These are phyloP conservation scores for Lachancea mirantina DNA, from an alignment of 805 yeast species.

Conservation along the genomic window DNA sequence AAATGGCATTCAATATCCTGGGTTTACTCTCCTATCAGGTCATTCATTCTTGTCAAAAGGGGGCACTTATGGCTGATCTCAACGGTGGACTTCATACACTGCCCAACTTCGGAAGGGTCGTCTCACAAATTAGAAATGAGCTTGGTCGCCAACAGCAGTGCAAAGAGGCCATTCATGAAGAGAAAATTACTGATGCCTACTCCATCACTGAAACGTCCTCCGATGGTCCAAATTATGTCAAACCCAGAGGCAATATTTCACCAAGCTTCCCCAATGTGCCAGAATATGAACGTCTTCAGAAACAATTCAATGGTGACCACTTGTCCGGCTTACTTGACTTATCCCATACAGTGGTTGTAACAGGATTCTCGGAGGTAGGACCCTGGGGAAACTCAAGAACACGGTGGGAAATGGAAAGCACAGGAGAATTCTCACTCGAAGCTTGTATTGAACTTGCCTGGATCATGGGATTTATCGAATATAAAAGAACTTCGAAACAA, in stretches of 20 bases:
- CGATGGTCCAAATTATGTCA: conserved; percentile 30
- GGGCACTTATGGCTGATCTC: conserved; percentile 88
- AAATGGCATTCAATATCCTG: conserved; percentile 91
- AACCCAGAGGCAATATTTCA: conserved; percentile 76
- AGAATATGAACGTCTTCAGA: conserved; percentile 51
- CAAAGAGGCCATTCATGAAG: not conserved
- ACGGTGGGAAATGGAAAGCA: conserved; percentile 89
- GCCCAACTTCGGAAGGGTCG: conserved; percentile 49
- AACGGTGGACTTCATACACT: conserved; percentile 90
- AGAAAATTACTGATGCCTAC: conserved; percentile 10
- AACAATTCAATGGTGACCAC: conserved; percentile 37
- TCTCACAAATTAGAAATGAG: conserved; percentile 54
- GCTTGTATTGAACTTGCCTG: conserved; percentile 91
- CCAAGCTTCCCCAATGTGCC: conserved; percentile 71
- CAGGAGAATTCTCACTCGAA: conserved; percentile 76
- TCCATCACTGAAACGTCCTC: conserved; percentile 32
- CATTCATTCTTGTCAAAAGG: conserved; percentile 71
- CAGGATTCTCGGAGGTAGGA: conserved; percentile 86
- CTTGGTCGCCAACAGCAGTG: not conserved
- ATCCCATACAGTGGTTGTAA: conserved; percentile 71
- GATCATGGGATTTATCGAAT: conserved; percentile 85
- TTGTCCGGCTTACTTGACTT: conserved; percentile 73
- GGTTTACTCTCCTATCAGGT: conserved; percentile 81
- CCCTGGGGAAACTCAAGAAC: conserved; percentile 93
- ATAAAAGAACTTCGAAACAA: conserved; percentile 39